phyloP scores from a whole-genome alignment of 805 yeast species.

The Hanseniaspora jakobsenii region DNA sequence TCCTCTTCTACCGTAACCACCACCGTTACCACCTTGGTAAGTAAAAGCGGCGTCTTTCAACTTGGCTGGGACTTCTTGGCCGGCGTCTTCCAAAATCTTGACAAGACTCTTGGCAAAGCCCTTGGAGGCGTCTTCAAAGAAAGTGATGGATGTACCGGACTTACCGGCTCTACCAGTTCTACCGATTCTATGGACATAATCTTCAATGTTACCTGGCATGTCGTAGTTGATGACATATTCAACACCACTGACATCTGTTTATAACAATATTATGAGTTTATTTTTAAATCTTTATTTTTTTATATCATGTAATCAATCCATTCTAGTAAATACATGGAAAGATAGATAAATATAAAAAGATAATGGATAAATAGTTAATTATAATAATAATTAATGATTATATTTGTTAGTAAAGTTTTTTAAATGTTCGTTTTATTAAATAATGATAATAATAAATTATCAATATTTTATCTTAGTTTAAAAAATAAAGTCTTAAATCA shows the following conservation, averaged over 20 bases:
- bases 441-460: no score
- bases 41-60: conserved; percentile 67
- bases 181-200: conserved; percentile 96
- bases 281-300: conserved; percentile 2
- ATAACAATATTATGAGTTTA: conserved; percentile 5
- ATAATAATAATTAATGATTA: no score
- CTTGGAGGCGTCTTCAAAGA: conserved; percentile 80
- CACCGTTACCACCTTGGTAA: conserved; percentile 49
- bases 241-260: conserved; percentile 90
- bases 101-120: conserved; percentile 83
- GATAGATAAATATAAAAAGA: no score
- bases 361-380: no score
- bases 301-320: no score
- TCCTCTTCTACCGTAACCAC: conserved; percentile 40
- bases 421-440: no score
- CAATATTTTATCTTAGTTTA: no score
- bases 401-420: no score
- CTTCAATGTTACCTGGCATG: conserved; percentile 97
- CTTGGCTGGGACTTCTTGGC: conserved; percentile 76
- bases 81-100: conserved; percentile 87
- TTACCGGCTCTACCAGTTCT: conserved; percentile 99
- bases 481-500: no score
- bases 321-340: conserved; percentile 6
- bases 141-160: conserved; percentile 86
- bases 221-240: conserved; percentile 87